A percentile compares a stretch with the other conserved stretches of the same genome.
Evolutionary conservation across 768 basidiomycete species (phyloP).

Genomic region (Guyanaporus albipodus): DNA sequence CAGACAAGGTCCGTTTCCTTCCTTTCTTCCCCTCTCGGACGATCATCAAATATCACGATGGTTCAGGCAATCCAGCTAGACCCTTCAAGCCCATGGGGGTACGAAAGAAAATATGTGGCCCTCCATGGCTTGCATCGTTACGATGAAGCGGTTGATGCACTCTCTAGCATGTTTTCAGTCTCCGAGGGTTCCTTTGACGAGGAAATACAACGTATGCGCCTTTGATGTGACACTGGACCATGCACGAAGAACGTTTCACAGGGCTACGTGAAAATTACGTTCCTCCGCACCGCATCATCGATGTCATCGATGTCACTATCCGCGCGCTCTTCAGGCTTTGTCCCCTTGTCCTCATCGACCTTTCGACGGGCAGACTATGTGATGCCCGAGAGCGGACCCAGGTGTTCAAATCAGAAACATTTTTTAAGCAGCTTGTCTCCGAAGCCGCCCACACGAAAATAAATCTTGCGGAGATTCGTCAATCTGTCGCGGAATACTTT

Average conservation of each 20-base stretch:
- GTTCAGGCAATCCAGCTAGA: background rate
- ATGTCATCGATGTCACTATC: background rate
- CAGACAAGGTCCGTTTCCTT: too few species aligned
- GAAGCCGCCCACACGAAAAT: background rate
- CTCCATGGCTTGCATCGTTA: background rate
- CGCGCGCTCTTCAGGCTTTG: background rate
- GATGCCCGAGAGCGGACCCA: background rate
- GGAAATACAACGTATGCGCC: background rate
- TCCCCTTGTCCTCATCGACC: background rate
- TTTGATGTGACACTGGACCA: background rate
- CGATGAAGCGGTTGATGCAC: background rate
- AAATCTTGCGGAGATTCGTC: background rate
- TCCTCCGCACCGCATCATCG: background rate
- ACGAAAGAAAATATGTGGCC: background rate
- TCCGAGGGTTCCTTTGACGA: background rate
- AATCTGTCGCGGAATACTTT: background rate
- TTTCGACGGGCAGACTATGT: background rate
- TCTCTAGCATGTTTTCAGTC: background rate
- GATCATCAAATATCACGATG: too few species aligned
- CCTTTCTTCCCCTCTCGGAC: too few species aligned
- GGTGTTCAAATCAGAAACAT: background rate
- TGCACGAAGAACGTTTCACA: background rate
- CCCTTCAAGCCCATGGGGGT: background rate
- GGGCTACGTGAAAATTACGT: background rate
- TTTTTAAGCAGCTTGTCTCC: background rate